Conservation (phyloP, 2,329 filamentous ascomycete genomes). For the Aureobasidium sp. region DNA sequence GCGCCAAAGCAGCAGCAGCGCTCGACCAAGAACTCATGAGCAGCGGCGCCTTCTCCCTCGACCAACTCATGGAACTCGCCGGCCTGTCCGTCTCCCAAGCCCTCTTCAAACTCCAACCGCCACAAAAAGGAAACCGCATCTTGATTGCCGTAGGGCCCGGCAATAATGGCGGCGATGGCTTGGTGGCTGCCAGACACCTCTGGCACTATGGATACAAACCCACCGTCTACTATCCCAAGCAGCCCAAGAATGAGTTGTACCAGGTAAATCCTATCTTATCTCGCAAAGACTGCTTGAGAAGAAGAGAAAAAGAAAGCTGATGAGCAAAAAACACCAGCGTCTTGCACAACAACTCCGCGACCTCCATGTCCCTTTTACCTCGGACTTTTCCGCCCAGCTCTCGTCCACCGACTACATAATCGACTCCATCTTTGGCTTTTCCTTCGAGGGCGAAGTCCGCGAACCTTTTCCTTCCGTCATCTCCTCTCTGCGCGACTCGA, state of each 20-base stretch:
- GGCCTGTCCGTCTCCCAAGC: slow-evolving; percentile 90
- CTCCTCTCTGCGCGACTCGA: slow-evolving; percentile 62
- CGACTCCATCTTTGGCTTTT: slow-evolving; percentile 94
- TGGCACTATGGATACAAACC: slow-evolving; percentile 87
- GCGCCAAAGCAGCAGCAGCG: slow-evolving; percentile 67
- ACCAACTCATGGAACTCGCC: slow-evolving; percentile 95
- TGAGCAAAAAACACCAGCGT: slow-evolving; percentile 46
- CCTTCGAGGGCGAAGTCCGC: slow-evolving; percentile 85
- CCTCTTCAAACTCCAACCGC: slow-evolving; percentile 78
- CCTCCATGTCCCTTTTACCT: slow-evolving; percentile 73
- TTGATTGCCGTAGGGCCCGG: slow-evolving; percentile 87
- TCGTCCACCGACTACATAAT: slow-evolving; percentile 69
- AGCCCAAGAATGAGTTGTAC: slow-evolving; percentile 84
- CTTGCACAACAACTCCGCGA: slow-evolving; percentile 78
- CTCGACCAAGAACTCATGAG: slow-evolving; percentile 94
- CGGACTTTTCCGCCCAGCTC: slow-evolving; percentile 67
- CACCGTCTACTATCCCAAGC: slow-evolving; percentile 87
- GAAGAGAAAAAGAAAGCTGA: too few relatives aligned
- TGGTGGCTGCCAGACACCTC: slow-evolving; percentile 89
- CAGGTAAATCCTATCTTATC: slow-evolving; percentile 45
- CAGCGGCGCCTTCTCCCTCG: slow-evolving; percentile 78
- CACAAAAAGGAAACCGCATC: slow-evolving; percentile 61
- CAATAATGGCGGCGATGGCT: slow-evolving; percentile 77
- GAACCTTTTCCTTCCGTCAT: slow-evolving; percentile 86
- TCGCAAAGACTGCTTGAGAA: too few relatives aligned